phyloP scores from a whole-genome alignment of 768 basidiomycete species.

The Gloeopeniophorella convolvens region DNA sequence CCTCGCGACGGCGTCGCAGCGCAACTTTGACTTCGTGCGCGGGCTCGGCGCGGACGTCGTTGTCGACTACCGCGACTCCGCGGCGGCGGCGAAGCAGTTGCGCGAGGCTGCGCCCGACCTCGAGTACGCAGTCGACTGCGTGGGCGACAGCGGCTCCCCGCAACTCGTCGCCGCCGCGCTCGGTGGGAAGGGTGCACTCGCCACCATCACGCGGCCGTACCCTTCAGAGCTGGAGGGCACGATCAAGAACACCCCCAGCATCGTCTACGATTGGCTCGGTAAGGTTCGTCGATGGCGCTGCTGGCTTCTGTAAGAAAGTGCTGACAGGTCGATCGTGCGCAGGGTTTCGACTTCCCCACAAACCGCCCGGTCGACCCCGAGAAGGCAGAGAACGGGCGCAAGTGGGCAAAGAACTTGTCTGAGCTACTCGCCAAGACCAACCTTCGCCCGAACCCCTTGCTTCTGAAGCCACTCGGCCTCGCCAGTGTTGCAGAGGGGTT shows the following conservation, averaged over 20 bases:
- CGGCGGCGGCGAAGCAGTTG: conserved; percentile 10
- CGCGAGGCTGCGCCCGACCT: conserved; percentile 2
- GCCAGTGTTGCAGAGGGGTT: conserved; percentile 12
- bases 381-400: neutral
- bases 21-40: conserved; percentile 32
- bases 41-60: conserved; percentile 33
- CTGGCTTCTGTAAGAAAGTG: neutral
- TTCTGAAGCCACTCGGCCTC: conserved; percentile 12
- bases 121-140: conserved; percentile 2
- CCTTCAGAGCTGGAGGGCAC: neutral
- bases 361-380: conserved; percentile 7
- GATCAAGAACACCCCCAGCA: neutral
- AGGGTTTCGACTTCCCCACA: conserved; percentile 6
- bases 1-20: conserved; percentile 30
- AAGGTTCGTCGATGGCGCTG: neutral
- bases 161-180: neutral
- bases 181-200: conserved; percentile 1
- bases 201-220: neutral
- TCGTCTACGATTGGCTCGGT: conserved; percentile 3
- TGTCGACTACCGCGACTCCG: conserved; percentile 23
- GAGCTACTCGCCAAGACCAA: conserved; percentile 5
- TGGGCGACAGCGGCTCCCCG: neutral
- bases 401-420: conserved; percentile 1
- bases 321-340: neutral
- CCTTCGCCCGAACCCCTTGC: conserved; percentile 10